Conservation (phyloP, 2,329 filamentous ascomycete species). For the Phialophora tarda region DNA sequence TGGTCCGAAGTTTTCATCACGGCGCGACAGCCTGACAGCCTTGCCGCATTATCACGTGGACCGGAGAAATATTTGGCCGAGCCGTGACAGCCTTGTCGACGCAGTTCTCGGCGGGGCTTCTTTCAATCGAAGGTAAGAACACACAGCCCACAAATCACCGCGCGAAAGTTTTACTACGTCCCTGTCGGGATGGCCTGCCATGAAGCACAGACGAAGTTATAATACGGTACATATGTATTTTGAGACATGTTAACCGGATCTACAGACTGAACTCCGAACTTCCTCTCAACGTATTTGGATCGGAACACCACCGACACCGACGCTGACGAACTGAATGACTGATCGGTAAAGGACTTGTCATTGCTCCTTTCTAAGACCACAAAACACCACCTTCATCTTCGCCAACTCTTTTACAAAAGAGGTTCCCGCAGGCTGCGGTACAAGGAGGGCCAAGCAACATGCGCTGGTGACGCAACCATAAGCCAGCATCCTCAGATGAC, state of each 20-base stretch:
- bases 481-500: constrained; percentile 8
- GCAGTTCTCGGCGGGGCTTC: not conserved
- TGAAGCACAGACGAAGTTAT: not conserved
- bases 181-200: not conserved
- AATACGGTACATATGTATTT: not conserved
- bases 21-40: too few species aligned
- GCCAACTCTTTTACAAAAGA: not conserved
- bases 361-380: not conserved
- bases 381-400: not conserved
- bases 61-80: not conserved
- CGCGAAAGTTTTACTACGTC: not conserved
- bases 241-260: not conserved
- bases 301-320: not conserved
- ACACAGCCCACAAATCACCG: not conserved
- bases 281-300: not conserved
- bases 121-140: not conserved
- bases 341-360: not conserved
- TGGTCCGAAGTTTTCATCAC: constrained; percentile 31
- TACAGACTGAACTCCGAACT: not conserved
- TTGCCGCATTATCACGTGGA: not conserved
- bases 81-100: not conserved
- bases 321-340: not conserved
- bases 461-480: constrained; percentile 23
- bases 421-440: not conserved
- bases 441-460: not conserved